These are phyloP conservation scores for Suillus brevipes DNA, from an alignment of 768 basidiomycete genomes.

Conservation along the genomic window DNA sequence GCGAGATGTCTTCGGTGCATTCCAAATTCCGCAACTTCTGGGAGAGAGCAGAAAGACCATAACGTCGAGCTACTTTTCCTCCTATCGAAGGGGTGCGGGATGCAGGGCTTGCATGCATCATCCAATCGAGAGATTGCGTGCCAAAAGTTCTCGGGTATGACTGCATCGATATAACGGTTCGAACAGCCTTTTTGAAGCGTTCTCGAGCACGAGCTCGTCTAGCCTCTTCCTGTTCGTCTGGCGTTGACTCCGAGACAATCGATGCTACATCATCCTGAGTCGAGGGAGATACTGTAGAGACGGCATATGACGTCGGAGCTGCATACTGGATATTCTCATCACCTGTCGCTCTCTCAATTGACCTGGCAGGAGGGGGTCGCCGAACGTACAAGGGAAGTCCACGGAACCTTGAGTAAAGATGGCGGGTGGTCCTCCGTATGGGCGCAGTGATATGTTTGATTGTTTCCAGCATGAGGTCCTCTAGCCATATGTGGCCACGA, in stretches of 20 bases:
- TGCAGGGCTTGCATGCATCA: not conserved
- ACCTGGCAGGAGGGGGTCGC: not conserved
- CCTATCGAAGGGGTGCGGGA: not conserved
- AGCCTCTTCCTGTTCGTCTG: conserved; percentile 25
- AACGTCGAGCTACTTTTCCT: not conserved
- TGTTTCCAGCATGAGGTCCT: conserved; percentile 39
- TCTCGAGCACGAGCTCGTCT: conserved; percentile 31
- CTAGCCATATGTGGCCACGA: conserved; percentile 52
- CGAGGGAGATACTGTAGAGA: not conserved
- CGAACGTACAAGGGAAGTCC: conserved; percentile 1
- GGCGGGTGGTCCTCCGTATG: not conserved
- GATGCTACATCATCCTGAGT: conserved; percentile 21
- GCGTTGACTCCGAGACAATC: conserved; percentile 27
- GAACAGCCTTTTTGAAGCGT: conserved; percentile 45
- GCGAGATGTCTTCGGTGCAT: conserved; percentile 42
- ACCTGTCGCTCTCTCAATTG: not conserved
- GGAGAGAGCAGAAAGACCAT: not conserved
- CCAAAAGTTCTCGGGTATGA: not conserved
- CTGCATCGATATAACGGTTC: conserved; percentile 47
- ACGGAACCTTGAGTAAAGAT: conserved; percentile 3
- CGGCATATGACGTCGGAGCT: not conserved
- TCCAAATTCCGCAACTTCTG: conserved; percentile 41
- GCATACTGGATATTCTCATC: not conserved
- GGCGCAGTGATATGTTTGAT: conserved; percentile 23
- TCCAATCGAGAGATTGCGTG: not conserved